These are phyloP conservation scores for Pyricularia pennisetigena DNA, from an alignment of 2,329 filamentous ascomycete species.

Conservation along the genomic window DNA sequence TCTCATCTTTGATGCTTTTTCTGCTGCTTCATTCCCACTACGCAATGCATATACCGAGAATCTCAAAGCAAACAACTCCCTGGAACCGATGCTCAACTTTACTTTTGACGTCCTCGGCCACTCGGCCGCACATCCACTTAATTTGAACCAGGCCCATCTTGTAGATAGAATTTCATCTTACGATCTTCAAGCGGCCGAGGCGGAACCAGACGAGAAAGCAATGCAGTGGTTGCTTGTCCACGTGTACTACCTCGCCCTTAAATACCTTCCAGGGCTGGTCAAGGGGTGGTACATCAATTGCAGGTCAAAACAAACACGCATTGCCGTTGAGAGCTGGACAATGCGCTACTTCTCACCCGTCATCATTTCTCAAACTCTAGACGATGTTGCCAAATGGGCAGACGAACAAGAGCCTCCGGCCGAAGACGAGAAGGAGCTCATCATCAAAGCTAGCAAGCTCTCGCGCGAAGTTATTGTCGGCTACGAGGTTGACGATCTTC, in stretches of 20 bases:
- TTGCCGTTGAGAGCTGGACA: slow-evolving; percentile 76
- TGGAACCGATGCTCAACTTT: slow-evolving; percentile 64
- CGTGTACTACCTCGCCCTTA: slow-evolving; percentile 74
- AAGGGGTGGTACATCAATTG: slow-evolving; percentile 80
- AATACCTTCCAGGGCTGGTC: slow-evolving; percentile 66
- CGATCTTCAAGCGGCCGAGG: slow-evolving; percentile 38
- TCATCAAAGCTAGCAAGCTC: slow-evolving; percentile 61
- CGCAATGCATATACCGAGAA: slow-evolving; percentile 71
- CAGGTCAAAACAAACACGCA: slow-evolving; percentile 69
- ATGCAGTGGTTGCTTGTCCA: slow-evolving; percentile 79
- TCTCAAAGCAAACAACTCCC: slow-evolving; percentile 63
- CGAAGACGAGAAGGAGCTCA: slow-evolving; percentile 44
- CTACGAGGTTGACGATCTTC: slow-evolving; percentile 81
- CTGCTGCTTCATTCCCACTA: slow-evolving; percentile 68
- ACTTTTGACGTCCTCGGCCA: slow-evolving; percentile 80
- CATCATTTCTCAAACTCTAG: slow-evolving; percentile 55
- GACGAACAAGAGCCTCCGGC: slow-evolving; percentile 36
- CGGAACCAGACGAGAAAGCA: slow-evolving; percentile 58
- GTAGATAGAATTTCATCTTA: slow-evolving; percentile 45
- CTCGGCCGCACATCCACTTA: slow-evolving; percentile 61
- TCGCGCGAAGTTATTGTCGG: slow-evolving; percentile 71
- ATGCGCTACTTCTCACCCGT: slow-evolving; percentile 70
- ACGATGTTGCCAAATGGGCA: slow-evolving; percentile 61
- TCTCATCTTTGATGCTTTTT: slow-evolving; percentile 79
- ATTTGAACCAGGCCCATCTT: slow-evolving; percentile 59